A percentile compares a stretch with the other conserved stretches of the same genome.
phyloP scores from a whole-genome alignment of 768 basidiomycete species.

The Trametes maxima region DNA sequence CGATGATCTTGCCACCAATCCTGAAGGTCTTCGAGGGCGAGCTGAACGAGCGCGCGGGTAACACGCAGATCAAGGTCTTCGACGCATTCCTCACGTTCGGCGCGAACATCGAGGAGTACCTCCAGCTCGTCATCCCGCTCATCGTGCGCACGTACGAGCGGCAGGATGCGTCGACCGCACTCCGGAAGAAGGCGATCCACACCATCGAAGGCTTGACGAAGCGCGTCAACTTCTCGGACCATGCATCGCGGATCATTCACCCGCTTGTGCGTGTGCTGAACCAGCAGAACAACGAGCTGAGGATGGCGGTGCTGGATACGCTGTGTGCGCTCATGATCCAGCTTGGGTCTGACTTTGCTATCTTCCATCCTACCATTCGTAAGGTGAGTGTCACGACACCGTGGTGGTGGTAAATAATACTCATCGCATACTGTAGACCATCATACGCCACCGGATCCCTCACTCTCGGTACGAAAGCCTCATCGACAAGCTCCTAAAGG shows the following conservation, averaged over 20 bases:
- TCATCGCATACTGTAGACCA: slow-evolving; percentile 50
- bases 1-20: slow-evolving; percentile 84
- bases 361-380: slow-evolving; percentile 96
- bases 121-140: slow-evolving; percentile 94
- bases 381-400: slow-evolving; percentile 56
- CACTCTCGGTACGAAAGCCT: slow-evolving; percentile 88
- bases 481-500: slow-evolving; percentile 85
- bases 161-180: slow-evolving; percentile 64
- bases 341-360: slow-evolving; percentile 94
- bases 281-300: slow-evolving; percentile 72
- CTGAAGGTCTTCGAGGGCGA: slow-evolving; percentile 93
- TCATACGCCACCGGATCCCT: slow-evolving; percentile 72
- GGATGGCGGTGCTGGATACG: slow-evolving; percentile 88
- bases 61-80: slow-evolving; percentile 87
- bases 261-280: slow-evolving; percentile 89
- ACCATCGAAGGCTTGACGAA: slow-evolving; percentile 90
- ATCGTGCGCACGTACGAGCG: slow-evolving; percentile 92
- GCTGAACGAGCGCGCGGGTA: slow-evolving; percentile 72
- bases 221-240: slow-evolving; percentile 96
- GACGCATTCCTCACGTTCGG: slow-evolving; percentile 96
- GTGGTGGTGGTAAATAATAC: slow-evolving; percentile 1
- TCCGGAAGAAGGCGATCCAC: slow-evolving; percentile 88
- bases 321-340: slow-evolving; percentile 91
- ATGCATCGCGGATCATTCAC: slow-evolving; percentile 95
- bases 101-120: slow-evolving; percentile 94